These are phyloP conservation scores for Nemania serpens DNA, from an alignment of 2,329 filamentous ascomycete genomes.

Conservation along the genomic window DNA sequence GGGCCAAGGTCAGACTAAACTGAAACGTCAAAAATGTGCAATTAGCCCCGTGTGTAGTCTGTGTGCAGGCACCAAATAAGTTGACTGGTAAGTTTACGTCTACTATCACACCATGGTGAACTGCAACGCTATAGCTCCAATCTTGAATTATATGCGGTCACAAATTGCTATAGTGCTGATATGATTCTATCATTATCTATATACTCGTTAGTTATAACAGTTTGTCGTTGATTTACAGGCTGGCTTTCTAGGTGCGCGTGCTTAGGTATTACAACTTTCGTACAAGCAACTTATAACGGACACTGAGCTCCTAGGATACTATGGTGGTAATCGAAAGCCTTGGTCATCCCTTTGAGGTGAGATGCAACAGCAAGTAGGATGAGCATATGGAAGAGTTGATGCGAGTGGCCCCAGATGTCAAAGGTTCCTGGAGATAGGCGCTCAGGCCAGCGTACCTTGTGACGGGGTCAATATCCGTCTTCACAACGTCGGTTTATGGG, in stretches of 20 bases:
- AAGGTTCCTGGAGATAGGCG: conserved; percentile 75
- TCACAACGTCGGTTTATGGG: neutral
- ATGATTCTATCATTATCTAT: no score
- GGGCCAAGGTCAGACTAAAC: neutral
- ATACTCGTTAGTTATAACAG: neutral
- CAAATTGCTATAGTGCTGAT: neutral
- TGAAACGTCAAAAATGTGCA: neutral
- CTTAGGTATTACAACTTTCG: neutral
- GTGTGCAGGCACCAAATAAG: no score
- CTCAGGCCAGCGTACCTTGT: conserved; percentile 79
- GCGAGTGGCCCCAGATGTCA: conserved; percentile 90
- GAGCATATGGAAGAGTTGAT: conserved; percentile 94
- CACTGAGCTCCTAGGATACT: conserved; percentile 60
- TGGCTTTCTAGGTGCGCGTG: neutral
- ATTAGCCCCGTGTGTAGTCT: neutral
- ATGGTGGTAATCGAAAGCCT: conserved; percentile 87
- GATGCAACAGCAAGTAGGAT: conserved; percentile 81
- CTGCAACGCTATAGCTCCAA: no score
- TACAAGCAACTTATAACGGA: conserved; percentile 8
- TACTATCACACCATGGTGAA: no score
- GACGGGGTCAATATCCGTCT: conserved; percentile 25
- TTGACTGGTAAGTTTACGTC: no score
- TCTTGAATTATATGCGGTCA: no score
- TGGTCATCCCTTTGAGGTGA: conserved; percentile 80
- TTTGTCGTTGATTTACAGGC: neutral